Conservation (phyloP, 2,329 filamentous ascomycete species). For the Aspergillus melleus region DNA sequence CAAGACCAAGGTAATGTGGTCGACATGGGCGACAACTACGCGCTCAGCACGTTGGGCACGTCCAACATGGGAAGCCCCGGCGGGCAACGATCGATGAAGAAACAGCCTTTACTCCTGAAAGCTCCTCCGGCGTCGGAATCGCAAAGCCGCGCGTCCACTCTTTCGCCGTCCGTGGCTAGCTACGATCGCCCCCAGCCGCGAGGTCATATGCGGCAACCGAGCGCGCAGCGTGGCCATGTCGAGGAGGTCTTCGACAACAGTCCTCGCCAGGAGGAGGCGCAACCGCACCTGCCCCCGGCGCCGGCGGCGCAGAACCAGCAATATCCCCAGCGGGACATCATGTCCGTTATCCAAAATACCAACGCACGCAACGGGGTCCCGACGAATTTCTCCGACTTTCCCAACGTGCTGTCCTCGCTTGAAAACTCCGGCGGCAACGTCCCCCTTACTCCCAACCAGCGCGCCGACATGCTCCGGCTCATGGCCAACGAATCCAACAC, state of each 20-base stretch:
- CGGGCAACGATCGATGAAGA: slow-evolving; percentile 45
- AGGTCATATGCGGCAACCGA: slow-evolving; percentile 31
- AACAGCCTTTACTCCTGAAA: slow-evolving; percentile 48
- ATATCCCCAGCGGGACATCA: slow-evolving; percentile 46
- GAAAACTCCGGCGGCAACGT: slow-evolving; percentile 45
- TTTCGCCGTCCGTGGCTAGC: slow-evolving; percentile 37
- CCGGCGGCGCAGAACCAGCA: slow-evolving; percentile 15
- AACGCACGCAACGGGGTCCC: slow-evolving; percentile 45
- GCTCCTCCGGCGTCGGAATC: slow-evolving; percentile 38
- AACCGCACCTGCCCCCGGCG: slow-evolving; percentile 8
- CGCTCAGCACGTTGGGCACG: slow-evolving; percentile 36
- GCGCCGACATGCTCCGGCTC: slow-evolving; percentile 49
- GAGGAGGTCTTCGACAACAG: slow-evolving; percentile 48
- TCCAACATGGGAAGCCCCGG: slow-evolving; percentile 34
- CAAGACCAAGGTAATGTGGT: slow-evolving; percentile 62
- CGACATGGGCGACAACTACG: slow-evolving; percentile 58
- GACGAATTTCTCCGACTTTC: slow-evolving; percentile 44
- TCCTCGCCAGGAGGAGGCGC: slow-evolving; percentile 26
- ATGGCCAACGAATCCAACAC: slow-evolving; percentile 49
- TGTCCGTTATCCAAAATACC: slow-evolving; percentile 50
- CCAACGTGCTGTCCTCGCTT: slow-evolving; percentile 46
- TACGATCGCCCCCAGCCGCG: slow-evolving; percentile 33
- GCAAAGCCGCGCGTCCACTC: slow-evolving; percentile 33
- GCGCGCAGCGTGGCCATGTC: slow-evolving; percentile 36
- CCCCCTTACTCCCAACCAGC: slow-evolving; percentile 46